Evolutionary conservation across 495 filamentous ascomycete genomes (phyloP).

Genomic region (Aspergillus carlsbadensis): DNA sequence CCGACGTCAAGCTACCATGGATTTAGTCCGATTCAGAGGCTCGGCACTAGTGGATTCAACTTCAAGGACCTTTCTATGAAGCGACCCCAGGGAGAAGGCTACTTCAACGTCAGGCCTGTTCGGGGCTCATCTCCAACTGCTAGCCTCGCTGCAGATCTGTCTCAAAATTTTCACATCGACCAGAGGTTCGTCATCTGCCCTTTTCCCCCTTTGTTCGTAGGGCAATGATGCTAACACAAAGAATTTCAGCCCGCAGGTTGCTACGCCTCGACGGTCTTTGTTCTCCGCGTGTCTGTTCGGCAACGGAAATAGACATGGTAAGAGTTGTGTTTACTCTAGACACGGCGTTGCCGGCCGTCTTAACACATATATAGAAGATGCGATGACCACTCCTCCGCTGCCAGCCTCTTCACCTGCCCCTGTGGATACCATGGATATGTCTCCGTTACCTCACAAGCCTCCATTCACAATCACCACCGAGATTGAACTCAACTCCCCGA

Average conservation of each 20-base stretch:
- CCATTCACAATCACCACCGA: constrained; percentile 57
- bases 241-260: constrained; percentile 73
- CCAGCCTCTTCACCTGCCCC: constrained; percentile 77
- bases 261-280: constrained; percentile 88
- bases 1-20: constrained; percentile 47
- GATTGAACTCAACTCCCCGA: constrained; percentile 66
- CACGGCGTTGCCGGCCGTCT: neutral
- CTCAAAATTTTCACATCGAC: constrained; percentile 94
- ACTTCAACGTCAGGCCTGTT: constrained; percentile 78
- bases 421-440: constrained; percentile 89
- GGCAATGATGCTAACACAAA: constrained; percentile 30
- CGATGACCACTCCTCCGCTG: constrained; percentile 79
- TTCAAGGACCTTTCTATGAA: constrained; percentile 73
- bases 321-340: constrained; percentile 30
- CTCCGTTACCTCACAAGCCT: constrained; percentile 87
- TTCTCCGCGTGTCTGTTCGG: constrained; percentile 80
- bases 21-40: constrained; percentile 49
- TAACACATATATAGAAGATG: constrained; percentile 48
- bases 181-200: constrained; percentile 61
- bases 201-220: constrained; percentile 5
- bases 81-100: constrained; percentile 47
- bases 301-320: constrained; percentile 69
- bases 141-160: constrained; percentile 87
- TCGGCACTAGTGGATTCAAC: constrained; percentile 66
- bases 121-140: constrained; percentile 87